phyloP scores from a whole-genome alignment of 164 flowering plant species.

The Tinospora cordifolia region DNA sequence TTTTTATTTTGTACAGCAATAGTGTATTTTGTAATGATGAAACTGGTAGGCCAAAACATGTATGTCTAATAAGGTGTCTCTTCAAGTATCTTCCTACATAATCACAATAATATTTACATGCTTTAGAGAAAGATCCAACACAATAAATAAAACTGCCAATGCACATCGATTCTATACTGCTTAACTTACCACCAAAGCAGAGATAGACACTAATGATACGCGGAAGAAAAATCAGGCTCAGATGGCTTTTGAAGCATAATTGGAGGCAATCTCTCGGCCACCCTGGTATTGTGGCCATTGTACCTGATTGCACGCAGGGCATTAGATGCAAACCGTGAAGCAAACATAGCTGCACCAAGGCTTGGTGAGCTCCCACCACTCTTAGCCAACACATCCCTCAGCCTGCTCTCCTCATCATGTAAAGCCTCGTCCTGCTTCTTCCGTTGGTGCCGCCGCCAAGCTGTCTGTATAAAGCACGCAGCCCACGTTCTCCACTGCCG shows the following conservation, averaged over 20 bases:
- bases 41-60: no score
- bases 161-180: background rate
- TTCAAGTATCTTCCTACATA: no score
- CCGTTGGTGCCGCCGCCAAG: constrained; percentile 64
- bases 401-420: constrained; percentile 53
- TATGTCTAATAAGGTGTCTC: no score
- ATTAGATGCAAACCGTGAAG: constrained; percentile 75
- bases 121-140: background rate
- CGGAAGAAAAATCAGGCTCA: constrained; percentile 43
- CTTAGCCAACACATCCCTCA: constrained; percentile 58
- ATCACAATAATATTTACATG: no score
- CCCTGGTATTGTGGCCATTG: constrained; percentile 27
- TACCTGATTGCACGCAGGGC: constrained; percentile 36
- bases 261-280: constrained; percentile 34
- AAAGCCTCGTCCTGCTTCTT: constrained; percentile 66
- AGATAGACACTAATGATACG: background rate
- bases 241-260: constrained; percentile 43
- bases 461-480: constrained; percentile 87
- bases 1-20: no score
- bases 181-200: background rate
- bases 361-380: constrained; percentile 54
- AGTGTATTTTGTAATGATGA: no score
- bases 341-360: constrained; percentile 72
- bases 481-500: constrained; percentile 98
- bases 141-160: background rate